A percentile compares a stretch with the other conserved stretches of the same genome.
Evolutionary conservation across 179 eudicot species (phyloP).

Genomic region (Camellia oleifera): DNA sequence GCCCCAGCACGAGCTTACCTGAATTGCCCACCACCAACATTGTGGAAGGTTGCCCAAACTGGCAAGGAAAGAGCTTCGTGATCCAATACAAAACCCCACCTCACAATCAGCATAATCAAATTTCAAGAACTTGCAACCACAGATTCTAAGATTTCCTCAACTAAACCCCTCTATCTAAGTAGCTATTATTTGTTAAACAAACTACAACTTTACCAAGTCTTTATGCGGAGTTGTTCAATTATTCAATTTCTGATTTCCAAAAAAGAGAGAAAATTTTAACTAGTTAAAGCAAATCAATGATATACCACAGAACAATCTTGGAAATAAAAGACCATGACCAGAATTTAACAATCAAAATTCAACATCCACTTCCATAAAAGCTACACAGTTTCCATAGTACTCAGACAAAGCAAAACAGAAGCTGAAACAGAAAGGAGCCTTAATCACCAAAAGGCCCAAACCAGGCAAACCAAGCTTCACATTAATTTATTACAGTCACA

Average conservation of each 20-base stretch:
- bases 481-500: background rate
- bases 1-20: too few species aligned
- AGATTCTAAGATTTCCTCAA: background rate
- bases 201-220: background rate
- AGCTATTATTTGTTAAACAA: background rate
- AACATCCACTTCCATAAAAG: background rate
- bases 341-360: background rate
- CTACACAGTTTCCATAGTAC: background rate
- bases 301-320: background rate
- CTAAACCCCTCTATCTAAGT: background rate
- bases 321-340: background rate
- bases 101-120: background rate
- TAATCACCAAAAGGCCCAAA: conserved; percentile 1
- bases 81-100: too few species aligned
- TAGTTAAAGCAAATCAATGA: background rate
- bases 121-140: background rate
- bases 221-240: background rate
- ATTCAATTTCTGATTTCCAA: background rate
- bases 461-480: background rate
- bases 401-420: background rate
- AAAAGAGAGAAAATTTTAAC: background rate
- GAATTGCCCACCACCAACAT: too few species aligned
- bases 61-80: too few species aligned
- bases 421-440: background rate
- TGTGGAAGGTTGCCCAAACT: too few species aligned